Evolutionary conservation across 495 filamentous ascomycete species (phyloP).

Genomic region (Hypoxylon trugodes): DNA sequence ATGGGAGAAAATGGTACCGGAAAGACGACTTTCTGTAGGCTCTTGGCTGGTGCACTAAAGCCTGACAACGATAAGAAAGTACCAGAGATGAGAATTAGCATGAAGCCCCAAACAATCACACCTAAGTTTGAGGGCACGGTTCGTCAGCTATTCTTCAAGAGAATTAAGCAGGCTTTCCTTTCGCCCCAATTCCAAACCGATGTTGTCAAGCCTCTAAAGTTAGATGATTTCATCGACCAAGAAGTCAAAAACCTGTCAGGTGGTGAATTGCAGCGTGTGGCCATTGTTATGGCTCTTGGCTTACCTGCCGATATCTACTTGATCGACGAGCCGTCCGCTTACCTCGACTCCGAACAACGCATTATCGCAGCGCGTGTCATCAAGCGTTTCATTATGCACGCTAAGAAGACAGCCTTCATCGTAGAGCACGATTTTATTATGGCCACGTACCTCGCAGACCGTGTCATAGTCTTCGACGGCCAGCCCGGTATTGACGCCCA

Average conservation of each 20-base stretch:
- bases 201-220: conserved; percentile 96
- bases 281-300: conserved; percentile 94
- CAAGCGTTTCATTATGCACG: conserved; percentile 99
- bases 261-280: conserved; percentile 98
- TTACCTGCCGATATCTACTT: conserved; percentile 98
- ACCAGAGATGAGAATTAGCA: conserved; percentile 94
- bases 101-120: conserved; percentile 99
- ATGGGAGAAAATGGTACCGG: conserved; percentile 98
- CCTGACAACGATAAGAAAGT: conserved; percentile 80
- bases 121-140: conserved; percentile 95
- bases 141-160: conserved; percentile 91
- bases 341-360: conserved; percentile 98
- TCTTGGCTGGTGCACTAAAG: conserved; percentile 91
- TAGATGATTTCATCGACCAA: conserved; percentile 99
- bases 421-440: conserved; percentile 99
- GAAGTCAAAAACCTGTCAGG: conserved; percentile 98
- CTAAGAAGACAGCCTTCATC: conserved; percentile 98
- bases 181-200: conserved; percentile 98
- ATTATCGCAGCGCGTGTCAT: conserved; percentile 96
- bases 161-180: conserved; percentile 95
- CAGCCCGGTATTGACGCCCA: conserved; percentile 85
- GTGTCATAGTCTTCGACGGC: conserved; percentile 98
- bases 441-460: conserved; percentile 95
- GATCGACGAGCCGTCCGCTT: conserved; percentile 94
- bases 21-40: conserved; percentile 97